phyloP scores from a whole-genome alignment of 495 filamentous ascomycete genomes.

The Penicillium crystallinum region DNA sequence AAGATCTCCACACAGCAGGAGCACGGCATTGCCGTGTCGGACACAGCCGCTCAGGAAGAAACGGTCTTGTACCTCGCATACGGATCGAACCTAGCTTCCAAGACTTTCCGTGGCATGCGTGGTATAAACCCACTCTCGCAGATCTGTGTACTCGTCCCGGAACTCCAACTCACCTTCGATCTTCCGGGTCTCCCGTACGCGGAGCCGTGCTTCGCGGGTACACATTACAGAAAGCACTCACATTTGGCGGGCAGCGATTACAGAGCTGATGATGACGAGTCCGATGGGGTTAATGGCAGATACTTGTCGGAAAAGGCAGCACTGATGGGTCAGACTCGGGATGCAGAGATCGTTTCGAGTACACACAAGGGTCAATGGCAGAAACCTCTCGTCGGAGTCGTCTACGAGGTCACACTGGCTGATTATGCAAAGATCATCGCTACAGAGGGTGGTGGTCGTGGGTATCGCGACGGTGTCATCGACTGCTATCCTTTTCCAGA shows the following conservation, averaged over 20 bases:
- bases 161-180: constrained; percentile 73
- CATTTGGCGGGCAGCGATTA: constrained; percentile 5
- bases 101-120: constrained; percentile 69
- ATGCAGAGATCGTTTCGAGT: constrained; percentile 6
- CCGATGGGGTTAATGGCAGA: constrained; percentile 6
- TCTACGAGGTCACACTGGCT: constrained; percentile 79
- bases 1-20: constrained; percentile 18
- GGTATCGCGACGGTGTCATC: constrained; percentile 79
- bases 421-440: constrained; percentile 86
- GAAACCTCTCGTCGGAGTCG: constrained; percentile 81
- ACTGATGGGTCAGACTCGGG: constrained; percentile 20
- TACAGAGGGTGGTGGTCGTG: constrained; percentile 79
- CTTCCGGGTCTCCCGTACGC: constrained; percentile 78
- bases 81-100: constrained; percentile 76
- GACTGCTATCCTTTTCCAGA: constrained; percentile 63
- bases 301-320: constrained; percentile 27
- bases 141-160: constrained; percentile 73
- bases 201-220: constrained; percentile 92
- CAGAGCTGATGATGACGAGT: constrained; percentile 10
- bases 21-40: not conserved
- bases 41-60: constrained; percentile 13
- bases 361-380: constrained; percentile 56
- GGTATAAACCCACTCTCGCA: constrained; percentile 74
- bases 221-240: constrained; percentile 48
- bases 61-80: constrained; percentile 92